Evolutionary conservation across 148 eudicot genomes (phyloP).

Genomic region (Chenopodium formosanum): DNA sequence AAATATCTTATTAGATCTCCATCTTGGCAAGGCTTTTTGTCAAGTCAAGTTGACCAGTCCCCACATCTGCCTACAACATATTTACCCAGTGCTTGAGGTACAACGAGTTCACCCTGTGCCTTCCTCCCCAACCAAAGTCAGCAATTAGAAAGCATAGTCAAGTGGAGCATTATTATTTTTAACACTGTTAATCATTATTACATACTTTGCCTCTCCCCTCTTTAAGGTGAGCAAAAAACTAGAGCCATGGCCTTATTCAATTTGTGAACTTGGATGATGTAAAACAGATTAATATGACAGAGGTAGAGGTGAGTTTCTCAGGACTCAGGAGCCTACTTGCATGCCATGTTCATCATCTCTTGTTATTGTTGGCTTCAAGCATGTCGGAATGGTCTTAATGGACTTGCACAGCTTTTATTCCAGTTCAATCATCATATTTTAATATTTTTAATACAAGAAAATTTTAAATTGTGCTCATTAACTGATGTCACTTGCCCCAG

Average conservation of each 20-base stretch:
- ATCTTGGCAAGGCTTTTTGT: too few relatives aligned
- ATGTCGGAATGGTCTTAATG: not conserved
- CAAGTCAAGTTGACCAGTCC: too few relatives aligned
- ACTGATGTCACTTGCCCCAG: constrained; percentile 31
- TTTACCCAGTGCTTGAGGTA: too few relatives aligned
- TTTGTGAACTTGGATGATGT: not conserved
- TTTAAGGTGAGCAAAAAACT: not conserved
- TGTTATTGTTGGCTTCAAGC: constrained; percentile 1
- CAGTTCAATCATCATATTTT: not conserved
- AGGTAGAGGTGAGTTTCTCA: not conserved
- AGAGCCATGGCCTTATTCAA: not conserved
- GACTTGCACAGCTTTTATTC: not conserved
- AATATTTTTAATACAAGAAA: not conserved
- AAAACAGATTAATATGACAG: not conserved
- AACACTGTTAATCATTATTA: not conserved
- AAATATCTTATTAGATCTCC: too few relatives aligned
- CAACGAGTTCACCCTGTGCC: too few relatives aligned
- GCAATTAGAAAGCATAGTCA: too few relatives aligned
- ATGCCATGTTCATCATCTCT: not conserved
- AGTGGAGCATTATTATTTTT: too few relatives aligned
- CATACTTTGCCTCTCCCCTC: not conserved
- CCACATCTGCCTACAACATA: too few relatives aligned
- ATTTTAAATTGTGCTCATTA: not conserved
- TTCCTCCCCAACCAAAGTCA: too few relatives aligned
- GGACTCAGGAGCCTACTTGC: not conserved